Conservation (phyloP, 2,329 filamentous ascomycete genomes). For the Fonsecaea multimorphosa region DNA sequence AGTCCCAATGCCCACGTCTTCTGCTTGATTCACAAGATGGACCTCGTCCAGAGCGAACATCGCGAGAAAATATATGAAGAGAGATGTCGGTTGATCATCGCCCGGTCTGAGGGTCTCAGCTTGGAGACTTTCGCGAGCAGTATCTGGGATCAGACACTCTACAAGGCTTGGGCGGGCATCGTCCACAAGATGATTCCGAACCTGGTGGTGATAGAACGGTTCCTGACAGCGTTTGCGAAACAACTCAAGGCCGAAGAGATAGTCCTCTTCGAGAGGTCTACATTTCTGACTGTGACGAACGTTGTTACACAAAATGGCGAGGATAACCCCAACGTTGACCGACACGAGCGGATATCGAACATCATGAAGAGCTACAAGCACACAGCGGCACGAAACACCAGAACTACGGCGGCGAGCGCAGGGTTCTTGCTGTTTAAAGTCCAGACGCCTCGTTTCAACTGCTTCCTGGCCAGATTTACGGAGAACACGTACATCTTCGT, state of each 20-base stretch:
- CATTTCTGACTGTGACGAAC: slow-evolving; percentile 93
- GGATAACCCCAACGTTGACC: slow-evolving; percentile 86
- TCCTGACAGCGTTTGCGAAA: slow-evolving; percentile 80
- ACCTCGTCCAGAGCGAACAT: slow-evolving; percentile 81
- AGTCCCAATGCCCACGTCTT: slow-evolving; percentile 84
- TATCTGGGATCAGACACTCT: slow-evolving; percentile 98
- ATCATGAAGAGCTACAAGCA: slow-evolving; percentile 99
- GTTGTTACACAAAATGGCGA: slow-evolving; percentile 62
- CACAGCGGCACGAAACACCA: slow-evolving; percentile 56
- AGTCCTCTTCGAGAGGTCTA: slow-evolving; percentile 91
- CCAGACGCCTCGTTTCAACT: slow-evolving; percentile 73
- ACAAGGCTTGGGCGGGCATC: slow-evolving; percentile 97
- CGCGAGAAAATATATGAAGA: slow-evolving; percentile 85
- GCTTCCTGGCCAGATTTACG: slow-evolving; percentile 94
- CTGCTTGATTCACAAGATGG: slow-evolving; percentile 98
- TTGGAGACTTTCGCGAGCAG: slow-evolving; percentile 91
- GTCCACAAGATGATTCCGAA: slow-evolving; percentile 99
- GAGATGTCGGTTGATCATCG: slow-evolving; percentile 75
- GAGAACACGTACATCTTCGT: slow-evolving; percentile 97
- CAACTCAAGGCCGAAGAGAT: slow-evolving; percentile 93
- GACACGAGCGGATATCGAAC: slow-evolving; percentile 92
- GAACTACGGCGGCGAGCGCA: slow-evolving; percentile 51
- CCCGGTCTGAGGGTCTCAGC: slow-evolving; percentile 73
- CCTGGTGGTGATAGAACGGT: slow-evolving; percentile 81
- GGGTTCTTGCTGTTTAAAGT: slow-evolving; percentile 56